Percentiles rank a stretch among this genome's conserved stretches.
Conservation (phyloP, 83 land plant genomes). For the Isoetes engelmannii region DNA sequence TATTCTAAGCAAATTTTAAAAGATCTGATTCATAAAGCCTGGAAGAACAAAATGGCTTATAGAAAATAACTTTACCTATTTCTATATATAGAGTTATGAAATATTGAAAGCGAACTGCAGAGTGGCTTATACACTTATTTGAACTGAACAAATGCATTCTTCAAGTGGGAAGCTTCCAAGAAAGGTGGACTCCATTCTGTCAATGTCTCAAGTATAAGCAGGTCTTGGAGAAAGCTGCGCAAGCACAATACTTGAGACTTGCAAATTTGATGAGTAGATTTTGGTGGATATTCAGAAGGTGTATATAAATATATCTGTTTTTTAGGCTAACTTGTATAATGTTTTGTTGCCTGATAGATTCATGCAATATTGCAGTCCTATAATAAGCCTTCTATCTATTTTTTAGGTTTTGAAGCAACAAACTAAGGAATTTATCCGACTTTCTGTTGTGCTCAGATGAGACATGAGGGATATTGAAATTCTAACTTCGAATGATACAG, state of each 20-base stretch:
- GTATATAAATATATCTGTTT: no score
- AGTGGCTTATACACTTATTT: no score
- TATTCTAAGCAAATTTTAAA: no score
- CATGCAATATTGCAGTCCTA: neutral
- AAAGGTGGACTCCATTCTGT: conserved; percentile 68
- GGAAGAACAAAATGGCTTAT: no score
- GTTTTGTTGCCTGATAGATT: neutral
- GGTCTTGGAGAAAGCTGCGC: conserved; percentile 39
- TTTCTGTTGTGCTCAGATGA: conserved; percentile 71
- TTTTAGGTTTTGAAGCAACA: conserved; percentile 84
- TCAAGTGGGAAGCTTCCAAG: conserved; percentile 78
- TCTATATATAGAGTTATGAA: no score
- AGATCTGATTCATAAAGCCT: no score
- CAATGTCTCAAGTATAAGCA: conserved; percentile 64
- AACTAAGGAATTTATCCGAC: conserved; percentile 80
- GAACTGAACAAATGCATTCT: conserved; percentile 57
- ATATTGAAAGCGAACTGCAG: no score
- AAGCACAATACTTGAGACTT: conserved; percentile 52
- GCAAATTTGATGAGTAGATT: conserved; percentile 79
- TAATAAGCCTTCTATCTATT: neutral
- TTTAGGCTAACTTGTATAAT: no score
- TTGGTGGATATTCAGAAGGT: conserved; percentile 93
- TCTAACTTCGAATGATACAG: conserved; percentile 52
- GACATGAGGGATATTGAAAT: conserved; percentile 86
- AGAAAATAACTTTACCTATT: no score